These are phyloP conservation scores for Carnegiea gigantea DNA, from an alignment of 179 eudicot genomes.

Conservation along the genomic window DNA sequence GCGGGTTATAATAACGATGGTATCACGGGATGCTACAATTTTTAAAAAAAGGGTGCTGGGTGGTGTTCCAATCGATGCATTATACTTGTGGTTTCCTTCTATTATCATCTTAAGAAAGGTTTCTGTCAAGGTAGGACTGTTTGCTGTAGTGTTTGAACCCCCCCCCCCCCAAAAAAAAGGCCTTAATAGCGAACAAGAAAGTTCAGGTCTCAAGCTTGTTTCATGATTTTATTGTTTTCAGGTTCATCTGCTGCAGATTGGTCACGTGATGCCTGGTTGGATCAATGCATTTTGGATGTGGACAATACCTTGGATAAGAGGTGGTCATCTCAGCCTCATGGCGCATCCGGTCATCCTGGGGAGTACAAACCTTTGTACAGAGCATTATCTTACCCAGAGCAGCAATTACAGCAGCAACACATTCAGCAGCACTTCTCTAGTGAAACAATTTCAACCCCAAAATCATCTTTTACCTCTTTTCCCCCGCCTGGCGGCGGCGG, in stretches of 20 bases:
- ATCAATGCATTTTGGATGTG: slow-evolving; percentile 46
- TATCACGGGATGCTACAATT: not conserved
- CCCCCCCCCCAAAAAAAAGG: not conserved
- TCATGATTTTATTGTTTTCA: slow-evolving; percentile 25
- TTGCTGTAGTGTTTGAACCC: not conserved
- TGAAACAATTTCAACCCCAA: slow-evolving; percentile 45
- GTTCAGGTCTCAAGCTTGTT: not conserved
- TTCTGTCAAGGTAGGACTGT: not conserved
- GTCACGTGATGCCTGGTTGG: slow-evolving; percentile 61
- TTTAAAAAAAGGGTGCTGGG: not conserved
- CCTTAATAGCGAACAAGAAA: not conserved
- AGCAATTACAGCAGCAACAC: slow-evolving; percentile 47
- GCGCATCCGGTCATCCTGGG: slow-evolving; percentile 39
- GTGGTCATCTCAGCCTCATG: slow-evolving; percentile 77
- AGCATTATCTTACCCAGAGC: slow-evolving; percentile 57
- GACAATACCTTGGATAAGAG: slow-evolving; percentile 52
- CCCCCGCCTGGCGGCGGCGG: slow-evolving; percentile 47
- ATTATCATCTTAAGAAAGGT: not conserved
- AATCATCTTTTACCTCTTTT: slow-evolving; percentile 60
- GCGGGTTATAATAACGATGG: not conserved
- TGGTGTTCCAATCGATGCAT: not conserved
- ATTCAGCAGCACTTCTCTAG: slow-evolving; percentile 48
- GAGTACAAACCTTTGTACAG: slow-evolving; percentile 55
- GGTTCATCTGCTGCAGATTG: slow-evolving; percentile 74
- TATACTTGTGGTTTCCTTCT: not conserved